Evolutionary conservation across 331 rosid species (phyloP).

Genomic region (Arachis monticola): DNA sequence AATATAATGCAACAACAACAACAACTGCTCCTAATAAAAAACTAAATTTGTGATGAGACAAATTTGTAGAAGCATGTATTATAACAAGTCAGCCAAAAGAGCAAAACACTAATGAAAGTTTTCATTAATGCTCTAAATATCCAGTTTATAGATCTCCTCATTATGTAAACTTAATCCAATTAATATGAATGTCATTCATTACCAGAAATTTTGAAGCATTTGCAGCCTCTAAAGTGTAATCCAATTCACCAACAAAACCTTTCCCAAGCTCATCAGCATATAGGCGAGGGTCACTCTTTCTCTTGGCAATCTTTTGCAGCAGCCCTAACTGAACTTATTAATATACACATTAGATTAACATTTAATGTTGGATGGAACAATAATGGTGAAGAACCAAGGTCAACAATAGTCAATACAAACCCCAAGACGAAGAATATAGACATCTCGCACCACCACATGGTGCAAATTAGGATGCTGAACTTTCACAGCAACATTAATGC

Average conservation of each 20-base stretch:
- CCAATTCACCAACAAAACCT: conserved; percentile 91
- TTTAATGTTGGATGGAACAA: conserved; percentile 31
- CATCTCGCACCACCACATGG: conserved; percentile 92
- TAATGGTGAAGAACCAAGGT: conserved; percentile 21
- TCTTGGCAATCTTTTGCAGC: conserved; percentile 82
- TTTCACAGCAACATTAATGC: conserved; percentile 79
- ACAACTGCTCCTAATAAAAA: too few species aligned
- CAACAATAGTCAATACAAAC: conserved; percentile 52
- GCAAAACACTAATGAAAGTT: conserved; percentile 13
- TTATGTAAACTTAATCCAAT: conserved; percentile 18
- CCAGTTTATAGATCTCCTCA: conserved; percentile 31
- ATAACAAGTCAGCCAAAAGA: conserved; percentile 37
- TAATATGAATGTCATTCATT: conserved; percentile 35
- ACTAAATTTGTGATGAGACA: too few species aligned
- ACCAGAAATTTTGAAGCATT: conserved; percentile 89
- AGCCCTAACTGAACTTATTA: conserved; percentile 72
- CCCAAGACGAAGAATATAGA: conserved; percentile 97
- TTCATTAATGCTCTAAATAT: conserved; percentile 8
- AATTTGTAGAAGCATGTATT: not conserved
- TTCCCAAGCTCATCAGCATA: conserved; percentile 98
- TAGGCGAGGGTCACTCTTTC: conserved; percentile 82
- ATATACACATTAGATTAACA: conserved; percentile 34
- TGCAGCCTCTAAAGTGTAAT: conserved; percentile 86
- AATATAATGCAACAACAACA: too few species aligned
- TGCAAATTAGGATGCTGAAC: conserved; percentile 93